These are phyloP conservation scores for Ampelocalamus luodianensis DNA, from an alignment of 176 grass and related monocot genomes.

Conservation along the genomic window DNA sequence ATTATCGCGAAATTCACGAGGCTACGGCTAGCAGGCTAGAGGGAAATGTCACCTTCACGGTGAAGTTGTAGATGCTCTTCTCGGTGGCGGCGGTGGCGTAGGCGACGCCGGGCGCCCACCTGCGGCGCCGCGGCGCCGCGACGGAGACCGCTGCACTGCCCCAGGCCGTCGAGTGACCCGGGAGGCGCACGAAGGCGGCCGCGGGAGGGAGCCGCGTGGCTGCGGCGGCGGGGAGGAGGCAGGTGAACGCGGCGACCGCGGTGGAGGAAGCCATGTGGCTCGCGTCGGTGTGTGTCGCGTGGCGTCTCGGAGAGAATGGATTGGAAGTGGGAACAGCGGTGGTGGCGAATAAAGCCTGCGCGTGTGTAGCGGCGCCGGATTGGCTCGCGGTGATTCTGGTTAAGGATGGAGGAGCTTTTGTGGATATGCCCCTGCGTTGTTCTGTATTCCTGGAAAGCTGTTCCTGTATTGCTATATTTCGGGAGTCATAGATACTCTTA, in stretches of 20 bases:
- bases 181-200: slow-evolving; percentile 27
- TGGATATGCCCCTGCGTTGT: background rate
- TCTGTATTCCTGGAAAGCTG: background rate
- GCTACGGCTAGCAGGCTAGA: background rate
- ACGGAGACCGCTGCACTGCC: background rate
- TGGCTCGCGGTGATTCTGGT: slow-evolving; percentile 48
- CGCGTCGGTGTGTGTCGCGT: slow-evolving; percentile 13
- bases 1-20: background rate
- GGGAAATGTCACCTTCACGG: slow-evolving; percentile 59
- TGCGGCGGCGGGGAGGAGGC: slow-evolving; percentile 25
- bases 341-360: slow-evolving; percentile 16
- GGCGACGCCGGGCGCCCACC: slow-evolving; percentile 58
- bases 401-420: background rate
- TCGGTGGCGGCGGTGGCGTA: slow-evolving; percentile 82
- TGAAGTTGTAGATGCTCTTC: slow-evolving; percentile 87
- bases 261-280: slow-evolving; percentile 48
- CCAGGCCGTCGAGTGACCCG: background rate
- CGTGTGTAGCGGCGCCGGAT: slow-evolving; percentile 23
- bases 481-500: no score
- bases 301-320: background rate
- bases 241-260: slow-evolving; percentile 21
- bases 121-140: slow-evolving; percentile 30
- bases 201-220: slow-evolving; percentile 10
- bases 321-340: background rate
- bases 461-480: background rate